These are phyloP conservation scores for Rhododendron vialii DNA, from an alignment of 148 eudicot species.

Conservation along the genomic window DNA sequence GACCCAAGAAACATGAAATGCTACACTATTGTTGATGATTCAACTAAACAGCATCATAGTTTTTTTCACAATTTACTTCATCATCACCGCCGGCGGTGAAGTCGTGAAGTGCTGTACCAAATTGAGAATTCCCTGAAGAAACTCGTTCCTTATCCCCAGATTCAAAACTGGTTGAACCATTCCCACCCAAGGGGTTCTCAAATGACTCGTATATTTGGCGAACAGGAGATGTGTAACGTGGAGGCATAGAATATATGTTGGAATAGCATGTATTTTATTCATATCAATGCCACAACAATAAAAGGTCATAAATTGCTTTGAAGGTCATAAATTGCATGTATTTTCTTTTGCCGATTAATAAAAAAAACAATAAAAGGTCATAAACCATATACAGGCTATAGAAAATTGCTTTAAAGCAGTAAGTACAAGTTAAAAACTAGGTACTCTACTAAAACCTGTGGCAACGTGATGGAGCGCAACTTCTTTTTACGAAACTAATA, in stretches of 20 bases:
- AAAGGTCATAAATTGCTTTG: neutral
- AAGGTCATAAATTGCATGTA: too few relatives aligned
- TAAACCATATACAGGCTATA: neutral
- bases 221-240: slow-evolving; percentile 70
- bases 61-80: slow-evolving; percentile 48
- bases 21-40: neutral
- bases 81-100: slow-evolving; percentile 99
- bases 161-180: slow-evolving; percentile 59
- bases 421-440: neutral
- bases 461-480: neutral
- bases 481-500: too few relatives aligned
- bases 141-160: slow-evolving; percentile 65
- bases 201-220: slow-evolving; percentile 67
- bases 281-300: neutral
- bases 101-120: slow-evolving; percentile 87
- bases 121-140: slow-evolving; percentile 54
- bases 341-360: too few relatives aligned
- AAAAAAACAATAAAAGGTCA: neutral
- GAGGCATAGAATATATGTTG: slow-evolving; percentile 31
- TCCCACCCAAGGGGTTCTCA: slow-evolving; percentile 87
- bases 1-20: neutral
- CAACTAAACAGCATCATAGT: neutral
- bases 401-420: neutral
- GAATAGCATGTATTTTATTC: neutral
- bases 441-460: neutral